phyloP scores from a whole-genome alignment of 306 rosid species.

The Heteromeles arbutifolia region DNA sequence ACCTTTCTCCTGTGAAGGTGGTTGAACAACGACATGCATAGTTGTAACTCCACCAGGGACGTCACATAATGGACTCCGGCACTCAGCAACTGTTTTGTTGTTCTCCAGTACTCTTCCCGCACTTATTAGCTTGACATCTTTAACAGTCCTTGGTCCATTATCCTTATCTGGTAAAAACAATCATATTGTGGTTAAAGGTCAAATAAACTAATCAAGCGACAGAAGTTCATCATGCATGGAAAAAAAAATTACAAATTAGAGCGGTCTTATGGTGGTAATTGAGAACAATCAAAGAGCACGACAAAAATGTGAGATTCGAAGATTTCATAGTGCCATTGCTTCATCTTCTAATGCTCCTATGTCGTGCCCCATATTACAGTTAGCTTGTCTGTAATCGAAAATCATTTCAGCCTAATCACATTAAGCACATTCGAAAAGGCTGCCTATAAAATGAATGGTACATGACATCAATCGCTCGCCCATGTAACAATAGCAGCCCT shows the following conservation, averaged over 20 bases:
- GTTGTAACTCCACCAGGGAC: constrained; percentile 81
- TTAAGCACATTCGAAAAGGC: neutral
- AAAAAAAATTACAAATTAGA: neutral
- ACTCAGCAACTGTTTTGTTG: constrained; percentile 76
- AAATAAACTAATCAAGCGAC: neutral
- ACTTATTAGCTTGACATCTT: constrained; percentile 87
- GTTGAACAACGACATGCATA: constrained; percentile 85
- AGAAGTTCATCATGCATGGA: neutral
- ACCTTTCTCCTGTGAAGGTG: constrained; percentile 72
- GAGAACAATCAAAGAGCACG: neutral
- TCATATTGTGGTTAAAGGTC: constrained; percentile 1
- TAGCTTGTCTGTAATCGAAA: neutral
- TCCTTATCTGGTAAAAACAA: constrained; percentile 56
- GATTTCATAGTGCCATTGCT: neutral
- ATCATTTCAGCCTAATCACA: neutral
- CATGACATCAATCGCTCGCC: neutral
- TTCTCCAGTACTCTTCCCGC: constrained; percentile 82
- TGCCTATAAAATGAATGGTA: neutral
- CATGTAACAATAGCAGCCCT: neutral
- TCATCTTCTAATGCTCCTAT: neutral
- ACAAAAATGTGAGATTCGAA: neutral
- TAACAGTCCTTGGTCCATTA: constrained; percentile 77
- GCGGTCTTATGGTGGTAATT: neutral
- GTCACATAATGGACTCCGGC: constrained; percentile 72
- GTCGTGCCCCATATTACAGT: neutral